phyloP scores from a whole-genome alignment of 306 rosid genomes.

The Dryas drummondii region DNA sequence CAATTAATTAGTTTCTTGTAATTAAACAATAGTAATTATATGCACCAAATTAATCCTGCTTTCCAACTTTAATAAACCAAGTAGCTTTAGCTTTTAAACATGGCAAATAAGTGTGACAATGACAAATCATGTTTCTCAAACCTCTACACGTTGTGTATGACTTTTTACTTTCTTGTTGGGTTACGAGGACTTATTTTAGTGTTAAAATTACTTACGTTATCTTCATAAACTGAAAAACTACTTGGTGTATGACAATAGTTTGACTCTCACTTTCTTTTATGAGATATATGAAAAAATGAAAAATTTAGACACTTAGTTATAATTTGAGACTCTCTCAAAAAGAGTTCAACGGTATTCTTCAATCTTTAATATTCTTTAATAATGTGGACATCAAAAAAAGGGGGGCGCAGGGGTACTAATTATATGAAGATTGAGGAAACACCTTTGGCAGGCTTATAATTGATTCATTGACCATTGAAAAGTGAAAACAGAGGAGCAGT shows the following conservation, averaged over 20 bases:
- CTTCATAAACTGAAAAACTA: too few species aligned
- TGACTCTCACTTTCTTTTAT: too few species aligned
- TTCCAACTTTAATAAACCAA: not conserved
- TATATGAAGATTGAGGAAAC: not conserved
- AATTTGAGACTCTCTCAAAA: not conserved
- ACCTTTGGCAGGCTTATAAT: conserved; percentile 17
- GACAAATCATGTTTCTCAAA: not conserved
- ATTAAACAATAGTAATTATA: not conserved
- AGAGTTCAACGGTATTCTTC: too few species aligned
- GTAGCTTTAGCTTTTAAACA: not conserved
- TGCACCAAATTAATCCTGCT: not conserved
- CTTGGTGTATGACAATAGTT: too few species aligned
- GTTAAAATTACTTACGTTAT: too few species aligned
- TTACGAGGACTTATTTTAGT: too few species aligned
- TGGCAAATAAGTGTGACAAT: not conserved
- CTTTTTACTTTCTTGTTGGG: not conserved
- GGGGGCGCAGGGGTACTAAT: too few species aligned
- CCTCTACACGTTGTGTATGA: not conserved
- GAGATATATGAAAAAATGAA: too few species aligned
- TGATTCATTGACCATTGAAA: conserved; percentile 16
- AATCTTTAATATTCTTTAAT: too few species aligned
- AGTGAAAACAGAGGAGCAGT: not conserved
- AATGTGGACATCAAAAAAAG: too few species aligned
- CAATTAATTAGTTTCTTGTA: not conserved
- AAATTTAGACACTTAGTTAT: not conserved